A percentile compares a stretch with the other conserved stretches of the same genome.
Conservation (phyloP, 768 basidiomycete species). For the Tricholoma flavovirens region DNA sequence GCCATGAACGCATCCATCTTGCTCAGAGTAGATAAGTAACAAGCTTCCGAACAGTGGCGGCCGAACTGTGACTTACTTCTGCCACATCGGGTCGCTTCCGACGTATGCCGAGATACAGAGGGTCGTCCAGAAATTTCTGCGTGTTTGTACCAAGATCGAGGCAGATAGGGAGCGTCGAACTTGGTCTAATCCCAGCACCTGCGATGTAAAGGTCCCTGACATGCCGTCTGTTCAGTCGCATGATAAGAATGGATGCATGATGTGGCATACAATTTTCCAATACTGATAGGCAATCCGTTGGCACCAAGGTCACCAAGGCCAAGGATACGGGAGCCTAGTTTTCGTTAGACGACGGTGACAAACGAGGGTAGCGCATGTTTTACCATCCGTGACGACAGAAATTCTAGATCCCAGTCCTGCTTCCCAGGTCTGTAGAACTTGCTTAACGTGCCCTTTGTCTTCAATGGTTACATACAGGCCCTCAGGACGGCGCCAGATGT, state of each 20-base stretch:
- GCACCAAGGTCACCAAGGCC: slow-evolving; percentile 53
- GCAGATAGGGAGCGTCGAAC: slow-evolving; percentile 56
- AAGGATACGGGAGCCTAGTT: slow-evolving; percentile 60
- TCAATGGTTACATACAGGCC: slow-evolving; percentile 58
- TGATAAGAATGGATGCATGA: neutral
- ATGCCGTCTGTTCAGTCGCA: neutral
- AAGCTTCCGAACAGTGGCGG: neutral
- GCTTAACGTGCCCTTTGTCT: slow-evolving; percentile 58
- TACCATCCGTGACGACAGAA: slow-evolving; percentile 74
- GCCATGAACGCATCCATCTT: slow-evolving; percentile 74
- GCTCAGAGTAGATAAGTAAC: neutral
- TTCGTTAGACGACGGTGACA: neutral
- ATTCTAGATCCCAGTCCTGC: slow-evolving; percentile 45
- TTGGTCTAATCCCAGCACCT: slow-evolving; percentile 58
- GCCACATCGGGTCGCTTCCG: slow-evolving; percentile 40
- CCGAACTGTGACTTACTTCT: slow-evolving; percentile 30
- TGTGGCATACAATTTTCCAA: slow-evolving; percentile 60
- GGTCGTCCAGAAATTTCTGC: slow-evolving; percentile 57
- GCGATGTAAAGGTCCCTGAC: slow-evolving; percentile 61
- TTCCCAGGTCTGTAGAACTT: slow-evolving; percentile 51
- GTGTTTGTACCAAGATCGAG: slow-evolving; percentile 78
- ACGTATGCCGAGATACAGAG: slow-evolving; percentile 69
- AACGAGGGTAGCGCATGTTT: slow-evolving; percentile 10
- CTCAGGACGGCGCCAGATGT: slow-evolving; percentile 62
- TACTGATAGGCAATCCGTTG: slow-evolving; percentile 53